Percentiles rank a stretch among this genome's conserved stretches.
These are phyloP conservation scores for Apophysomyces ossiformis DNA, from an alignment of 371 early-diverging fungal species.

Conservation along the genomic window DNA sequence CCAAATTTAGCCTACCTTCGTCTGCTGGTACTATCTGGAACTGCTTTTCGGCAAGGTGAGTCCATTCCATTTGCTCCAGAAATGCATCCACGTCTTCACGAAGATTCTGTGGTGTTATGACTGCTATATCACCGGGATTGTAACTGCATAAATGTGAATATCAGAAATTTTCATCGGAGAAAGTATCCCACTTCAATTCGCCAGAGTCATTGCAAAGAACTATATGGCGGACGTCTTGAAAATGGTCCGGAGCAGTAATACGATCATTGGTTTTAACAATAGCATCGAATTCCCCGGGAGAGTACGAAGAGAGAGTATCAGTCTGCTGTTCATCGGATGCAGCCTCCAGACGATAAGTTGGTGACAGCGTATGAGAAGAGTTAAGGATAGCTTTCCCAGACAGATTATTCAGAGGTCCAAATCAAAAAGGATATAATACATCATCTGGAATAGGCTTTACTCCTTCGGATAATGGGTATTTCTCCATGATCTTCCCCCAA, in stretches of 20 bases:
- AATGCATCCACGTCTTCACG: conserved; percentile 69
- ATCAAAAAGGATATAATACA: conserved; percentile 40
- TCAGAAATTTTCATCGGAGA: not conserved
- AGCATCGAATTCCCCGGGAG: conserved; percentile 38
- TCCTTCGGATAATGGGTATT: conserved; percentile 64
- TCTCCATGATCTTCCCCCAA: conserved; percentile 67
- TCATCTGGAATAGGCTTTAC: conserved; percentile 61
- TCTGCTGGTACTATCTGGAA: conserved; percentile 52
- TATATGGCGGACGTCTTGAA: conserved; percentile 91
- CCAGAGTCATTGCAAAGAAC: conserved; percentile 42
- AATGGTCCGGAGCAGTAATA: conserved; percentile 80
- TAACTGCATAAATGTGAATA: conserved; percentile 50
- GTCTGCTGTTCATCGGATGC: conserved; percentile 22
- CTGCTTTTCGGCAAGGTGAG: conserved; percentile 65
- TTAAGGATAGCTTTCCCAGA: conserved; percentile 16
- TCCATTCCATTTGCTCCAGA: conserved; percentile 75
- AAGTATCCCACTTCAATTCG: conserved; percentile 22
- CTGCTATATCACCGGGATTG: conserved; percentile 84
- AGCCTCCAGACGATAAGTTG: conserved; percentile 47
- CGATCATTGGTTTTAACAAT: conserved; percentile 59
- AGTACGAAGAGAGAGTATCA: conserved; percentile 5
- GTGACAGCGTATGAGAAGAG: conserved; percentile 30
- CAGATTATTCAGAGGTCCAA: not conserved
- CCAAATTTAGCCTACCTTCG: conserved; percentile 31
- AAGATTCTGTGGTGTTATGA: conserved; percentile 76